phyloP scores from a whole-genome alignment of 306 rosid species.

The Vigna trinervia region DNA sequence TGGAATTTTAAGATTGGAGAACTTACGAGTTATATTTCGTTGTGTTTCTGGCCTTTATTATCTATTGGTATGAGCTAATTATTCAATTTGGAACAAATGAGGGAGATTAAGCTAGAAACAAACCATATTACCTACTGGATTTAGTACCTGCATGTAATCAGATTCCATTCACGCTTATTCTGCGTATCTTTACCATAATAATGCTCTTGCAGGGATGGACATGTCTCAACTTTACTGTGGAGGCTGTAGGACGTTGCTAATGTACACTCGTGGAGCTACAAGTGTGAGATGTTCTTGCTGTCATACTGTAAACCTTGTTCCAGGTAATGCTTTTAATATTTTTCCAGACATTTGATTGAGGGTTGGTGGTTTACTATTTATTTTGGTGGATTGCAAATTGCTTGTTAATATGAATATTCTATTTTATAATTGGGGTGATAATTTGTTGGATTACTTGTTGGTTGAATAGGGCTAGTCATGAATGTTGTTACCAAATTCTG shows the following conservation, averaged over 20 bases:
- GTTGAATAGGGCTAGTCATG: slow-evolving; percentile 26
- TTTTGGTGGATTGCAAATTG: slow-evolving; percentile 22
- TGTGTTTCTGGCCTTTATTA: neutral
- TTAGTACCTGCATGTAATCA: slow-evolving; percentile 6
- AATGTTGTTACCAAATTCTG: slow-evolving; percentile 7
- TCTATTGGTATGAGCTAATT: neutral
- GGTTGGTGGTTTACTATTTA: slow-evolving; percentile 20
- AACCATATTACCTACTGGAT: neutral
- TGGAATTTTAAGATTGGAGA: slow-evolving; percentile 12
- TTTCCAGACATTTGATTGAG: slow-evolving; percentile 24
- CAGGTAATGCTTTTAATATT: slow-evolving; percentile 60
- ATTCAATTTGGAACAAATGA: slow-evolving; percentile 18
- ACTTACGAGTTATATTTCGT: neutral
- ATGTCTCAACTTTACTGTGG: slow-evolving; percentile 96
- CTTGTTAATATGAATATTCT: slow-evolving; percentile 7
- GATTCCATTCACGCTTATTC: slow-evolving; percentile 9
- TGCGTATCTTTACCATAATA: slow-evolving; percentile 22
- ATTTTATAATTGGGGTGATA: slow-evolving; percentile 28
- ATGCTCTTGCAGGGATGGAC: slow-evolving; percentile 72
- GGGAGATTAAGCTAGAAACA: slow-evolving; percentile 31
- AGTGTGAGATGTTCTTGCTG: slow-evolving; percentile 99
- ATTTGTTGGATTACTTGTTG: slow-evolving; percentile 38
- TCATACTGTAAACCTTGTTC: slow-evolving; percentile 84
- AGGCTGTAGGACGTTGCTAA: slow-evolving; percentile 92
- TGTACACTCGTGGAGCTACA: slow-evolving; percentile 91